Conservation (phyloP, 371 early-diverging fungal species). For the Mortierella sp. region DNA sequence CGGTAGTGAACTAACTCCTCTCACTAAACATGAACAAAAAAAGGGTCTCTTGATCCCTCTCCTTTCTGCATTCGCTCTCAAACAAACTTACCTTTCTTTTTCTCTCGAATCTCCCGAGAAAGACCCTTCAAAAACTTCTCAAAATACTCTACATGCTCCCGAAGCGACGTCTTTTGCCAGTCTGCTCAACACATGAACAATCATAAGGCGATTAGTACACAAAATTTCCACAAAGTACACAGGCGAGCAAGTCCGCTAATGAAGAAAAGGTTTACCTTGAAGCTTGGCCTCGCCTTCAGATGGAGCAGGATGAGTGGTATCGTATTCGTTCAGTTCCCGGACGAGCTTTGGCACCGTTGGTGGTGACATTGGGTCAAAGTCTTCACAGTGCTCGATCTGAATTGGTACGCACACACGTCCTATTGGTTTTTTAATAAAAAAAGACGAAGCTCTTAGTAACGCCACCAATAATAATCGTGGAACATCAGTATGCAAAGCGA, state of each 20-base stretch:
- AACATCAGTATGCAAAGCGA: neutral
- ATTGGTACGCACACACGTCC: conserved; percentile 96
- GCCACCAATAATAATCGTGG: neutral
- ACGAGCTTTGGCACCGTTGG: conserved; percentile 81
- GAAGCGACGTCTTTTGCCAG: conserved; percentile 73
- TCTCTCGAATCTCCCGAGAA: conserved; percentile 57
- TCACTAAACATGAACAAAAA: neutral
- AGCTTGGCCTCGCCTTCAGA: conserved; percentile 52
- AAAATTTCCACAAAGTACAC: neutral
- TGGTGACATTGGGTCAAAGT: conserved; percentile 85
- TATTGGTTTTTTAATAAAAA: conserved; percentile 22
- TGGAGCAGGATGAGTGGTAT: conserved; percentile 26
- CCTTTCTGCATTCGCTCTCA: too few species aligned
- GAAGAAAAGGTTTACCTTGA: conserved; percentile 48
- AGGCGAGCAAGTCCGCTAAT: neutral
- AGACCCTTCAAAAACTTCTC: conserved; percentile 75
- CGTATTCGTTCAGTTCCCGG: conserved; percentile 69
- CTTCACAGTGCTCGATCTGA: conserved; percentile 77
- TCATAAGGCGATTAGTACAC: neutral
- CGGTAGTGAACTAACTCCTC: too few species aligned
- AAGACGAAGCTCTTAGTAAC: neutral
- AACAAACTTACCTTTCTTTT: conserved; percentile 63
- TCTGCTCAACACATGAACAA: conserved; percentile 46
- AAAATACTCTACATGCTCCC: conserved; percentile 76
- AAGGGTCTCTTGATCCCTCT: neutral